Percentiles rank a stretch among this genome's conserved stretches.
These are phyloP conservation scores for Albatrellus ellisii DNA, from an alignment of 768 basidiomycete species.

Conservation along the genomic window DNA sequence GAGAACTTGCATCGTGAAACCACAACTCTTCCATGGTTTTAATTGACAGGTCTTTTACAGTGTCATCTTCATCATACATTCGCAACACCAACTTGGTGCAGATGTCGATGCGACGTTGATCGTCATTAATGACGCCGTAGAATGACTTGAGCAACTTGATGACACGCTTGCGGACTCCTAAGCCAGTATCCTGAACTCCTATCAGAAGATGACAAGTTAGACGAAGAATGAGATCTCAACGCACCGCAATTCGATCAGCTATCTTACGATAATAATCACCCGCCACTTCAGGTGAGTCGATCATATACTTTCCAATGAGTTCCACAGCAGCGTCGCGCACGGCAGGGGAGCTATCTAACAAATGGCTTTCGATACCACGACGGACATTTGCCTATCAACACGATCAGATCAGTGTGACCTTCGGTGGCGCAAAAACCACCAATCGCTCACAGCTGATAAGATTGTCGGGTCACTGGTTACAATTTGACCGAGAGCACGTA, in stretches of 20 bases:
- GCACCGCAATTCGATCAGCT: slow-evolving; percentile 80
- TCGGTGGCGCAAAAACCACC: not conserved
- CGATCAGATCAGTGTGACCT: slow-evolving; percentile 4
- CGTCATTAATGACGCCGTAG: slow-evolving; percentile 51
- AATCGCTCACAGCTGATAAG: slow-evolving; percentile 47
- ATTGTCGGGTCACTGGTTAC: slow-evolving; percentile 82
- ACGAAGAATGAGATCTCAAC: slow-evolving; percentile 14
- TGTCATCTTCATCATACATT: slow-evolving; percentile 88
- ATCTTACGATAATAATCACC: slow-evolving; percentile 83
- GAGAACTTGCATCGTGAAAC: slow-evolving; percentile 39
- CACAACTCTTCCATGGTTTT: slow-evolving; percentile 88
- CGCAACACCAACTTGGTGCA: slow-evolving; percentile 69
- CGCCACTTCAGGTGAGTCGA: slow-evolving; percentile 79
- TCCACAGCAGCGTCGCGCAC: slow-evolving; percentile 97
- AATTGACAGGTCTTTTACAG: slow-evolving; percentile 84
- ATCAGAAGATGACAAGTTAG: not conserved
- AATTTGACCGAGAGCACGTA: slow-evolving; percentile 81
- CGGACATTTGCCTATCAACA: slow-evolving; percentile 56
- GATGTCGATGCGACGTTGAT: slow-evolving; percentile 59
- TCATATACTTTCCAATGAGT: slow-evolving; percentile 94
- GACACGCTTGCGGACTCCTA: slow-evolving; percentile 88
- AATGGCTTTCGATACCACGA: slow-evolving; percentile 76
- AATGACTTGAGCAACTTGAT: slow-evolving; percentile 87
- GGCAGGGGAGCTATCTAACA: slow-evolving; percentile 83
- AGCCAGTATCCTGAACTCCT: slow-evolving; percentile 68